Percentiles rank a stretch among this genome's conserved stretches.
Conservation (phyloP, 352 stramenopile genomes). For the Globisporangium paroecandrum region DNA sequence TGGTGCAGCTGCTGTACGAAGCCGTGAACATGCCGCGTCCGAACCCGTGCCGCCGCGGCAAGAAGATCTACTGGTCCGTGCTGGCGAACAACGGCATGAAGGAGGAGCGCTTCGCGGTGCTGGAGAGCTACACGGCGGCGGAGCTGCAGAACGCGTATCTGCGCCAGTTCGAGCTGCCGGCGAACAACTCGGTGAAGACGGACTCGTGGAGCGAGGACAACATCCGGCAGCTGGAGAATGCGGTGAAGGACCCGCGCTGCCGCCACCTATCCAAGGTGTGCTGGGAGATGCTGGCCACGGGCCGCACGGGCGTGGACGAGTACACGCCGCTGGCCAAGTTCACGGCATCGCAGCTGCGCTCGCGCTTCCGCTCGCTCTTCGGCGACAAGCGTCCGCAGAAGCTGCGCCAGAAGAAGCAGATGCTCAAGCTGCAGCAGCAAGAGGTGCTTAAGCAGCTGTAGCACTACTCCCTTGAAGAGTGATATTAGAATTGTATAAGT, state of each 20-base stretch:
- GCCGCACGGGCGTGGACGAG: conserved; percentile 66
- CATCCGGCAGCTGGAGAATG: conserved; percentile 62
- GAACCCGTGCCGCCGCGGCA: conserved; percentile 67
- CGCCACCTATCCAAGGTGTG: conserved; percentile 72
- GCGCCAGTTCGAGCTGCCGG: conserved; percentile 57
- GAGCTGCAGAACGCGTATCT: conserved; percentile 72
- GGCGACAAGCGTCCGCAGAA: conserved; percentile 76
- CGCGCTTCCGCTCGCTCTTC: conserved; percentile 72
- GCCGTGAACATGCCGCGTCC: conserved; percentile 66
- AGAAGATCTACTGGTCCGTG: conserved; percentile 76
- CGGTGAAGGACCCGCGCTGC: conserved; percentile 68
- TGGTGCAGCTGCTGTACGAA: conserved; percentile 64
- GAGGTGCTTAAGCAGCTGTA: conserved; percentile 22
- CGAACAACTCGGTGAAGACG: conserved; percentile 42
- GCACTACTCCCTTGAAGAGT: not conserved
- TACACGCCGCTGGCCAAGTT: conserved; percentile 73
- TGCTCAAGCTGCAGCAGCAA: conserved; percentile 55
- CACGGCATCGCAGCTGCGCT: conserved; percentile 69
- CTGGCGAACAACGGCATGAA: conserved; percentile 70
- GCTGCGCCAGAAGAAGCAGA: conserved; percentile 59
- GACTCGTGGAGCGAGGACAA: conserved; percentile 70
- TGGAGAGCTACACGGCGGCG: conserved; percentile 59
- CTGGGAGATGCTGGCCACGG: conserved; percentile 74
- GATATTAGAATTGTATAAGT: conserved; percentile 3
- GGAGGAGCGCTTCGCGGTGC: conserved; percentile 47